Base-by-base conservation (phyloP, 805 yeast species). In the Hyphopichia homilentoma region DNA sequence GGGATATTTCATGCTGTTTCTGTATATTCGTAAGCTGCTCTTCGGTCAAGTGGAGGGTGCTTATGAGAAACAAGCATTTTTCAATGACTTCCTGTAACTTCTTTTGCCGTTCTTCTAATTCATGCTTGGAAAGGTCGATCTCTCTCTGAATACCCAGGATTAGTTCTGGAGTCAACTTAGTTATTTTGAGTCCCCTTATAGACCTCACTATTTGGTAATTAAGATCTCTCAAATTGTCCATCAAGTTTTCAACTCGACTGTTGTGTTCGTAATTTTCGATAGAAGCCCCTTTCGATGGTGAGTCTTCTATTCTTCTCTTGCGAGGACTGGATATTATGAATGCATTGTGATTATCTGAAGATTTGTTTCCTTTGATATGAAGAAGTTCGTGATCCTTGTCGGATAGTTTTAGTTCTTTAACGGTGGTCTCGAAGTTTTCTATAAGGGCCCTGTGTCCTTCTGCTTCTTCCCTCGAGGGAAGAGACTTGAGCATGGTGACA, bases 201-300 rank as follows among this genome's bases (percentile, higher is more conserved):
- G 57, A 58, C 21, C 57, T 42, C 7, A 65, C 62, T 8, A 67
- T 43, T 23, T 56, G 56, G 43, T 64, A 61, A 37, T 66, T 66
- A 15, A 62, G 32, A 14, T 65, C 68, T 21, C 66, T 45, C 7
- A 65, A 48, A 5, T 47, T 35, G 21, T 44, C 37, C 52, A 61
- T 48, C 14, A 27, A 27, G 22, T 20, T 20, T 7, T 20, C 22
- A 20, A 20, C 22, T 5, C 33, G 18, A 13, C 27, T 36, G 20
- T 25, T 38, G 12, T 42, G 34, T 5, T 38, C 41, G 14, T 46
- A 29, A 20, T 57, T 50, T 5, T 27, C 27, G 3, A 33, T 26
- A 18, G 41, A 40, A 14, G 51, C 22, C 25, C 29, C 30, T 25
- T n/a, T n/a, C n/a, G n/a, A n/a, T n/a, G n/a, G n/a, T 12, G 8